Evolutionary conservation across 805 yeast genomes (phyloP).

Genomic region (Yarrowia sp.): DNA sequence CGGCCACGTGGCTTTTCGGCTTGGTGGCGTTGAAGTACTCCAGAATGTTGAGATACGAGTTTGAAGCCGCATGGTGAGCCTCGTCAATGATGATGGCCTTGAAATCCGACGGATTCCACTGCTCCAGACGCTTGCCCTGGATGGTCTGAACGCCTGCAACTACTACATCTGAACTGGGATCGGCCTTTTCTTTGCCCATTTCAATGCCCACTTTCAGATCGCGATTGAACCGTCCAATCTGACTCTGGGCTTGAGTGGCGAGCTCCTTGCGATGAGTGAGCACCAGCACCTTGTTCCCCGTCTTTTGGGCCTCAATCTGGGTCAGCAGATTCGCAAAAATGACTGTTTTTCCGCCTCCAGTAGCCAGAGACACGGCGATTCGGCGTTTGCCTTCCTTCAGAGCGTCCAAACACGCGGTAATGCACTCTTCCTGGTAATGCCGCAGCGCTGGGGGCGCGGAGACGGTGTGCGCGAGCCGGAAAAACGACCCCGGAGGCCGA

Average conservation of each 20-base stretch:
- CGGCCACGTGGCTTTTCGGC: slow-evolving; percentile 56
- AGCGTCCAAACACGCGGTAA: slow-evolving; percentile 60
- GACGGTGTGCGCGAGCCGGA: neutral
- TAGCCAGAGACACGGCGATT: slow-evolving; percentile 84
- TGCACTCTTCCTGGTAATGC: slow-evolving; percentile 75
- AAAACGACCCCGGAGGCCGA: neutral
- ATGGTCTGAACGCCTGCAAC: slow-evolving; percentile 81
- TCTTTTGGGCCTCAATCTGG: slow-evolving; percentile 48
- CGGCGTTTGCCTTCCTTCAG: slow-evolving; percentile 57
- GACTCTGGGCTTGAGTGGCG: slow-evolving; percentile 68
- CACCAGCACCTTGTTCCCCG: slow-evolving; percentile 57
- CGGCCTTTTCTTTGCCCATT: slow-evolving; percentile 62
- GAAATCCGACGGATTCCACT: slow-evolving; percentile 64
- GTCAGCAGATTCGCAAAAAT: slow-evolving; percentile 45
- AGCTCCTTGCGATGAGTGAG: slow-evolving; percentile 84
- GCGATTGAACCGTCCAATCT: slow-evolving; percentile 60
- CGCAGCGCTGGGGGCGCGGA: slow-evolving; percentile 46
- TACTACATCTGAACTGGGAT: slow-evolving; percentile 63
- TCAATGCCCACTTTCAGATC: slow-evolving; percentile 65
- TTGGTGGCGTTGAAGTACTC: slow-evolving; percentile 61
- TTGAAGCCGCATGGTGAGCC: slow-evolving; percentile 82
- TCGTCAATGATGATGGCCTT: slow-evolving; percentile 85
- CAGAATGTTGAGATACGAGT: slow-evolving; percentile 65
- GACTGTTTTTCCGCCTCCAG: slow-evolving; percentile 93
- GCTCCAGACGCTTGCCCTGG: slow-evolving; percentile 57